Conservation (phyloP, 768 basidiomycete species). For the Rhodotorula babjevae region DNA sequence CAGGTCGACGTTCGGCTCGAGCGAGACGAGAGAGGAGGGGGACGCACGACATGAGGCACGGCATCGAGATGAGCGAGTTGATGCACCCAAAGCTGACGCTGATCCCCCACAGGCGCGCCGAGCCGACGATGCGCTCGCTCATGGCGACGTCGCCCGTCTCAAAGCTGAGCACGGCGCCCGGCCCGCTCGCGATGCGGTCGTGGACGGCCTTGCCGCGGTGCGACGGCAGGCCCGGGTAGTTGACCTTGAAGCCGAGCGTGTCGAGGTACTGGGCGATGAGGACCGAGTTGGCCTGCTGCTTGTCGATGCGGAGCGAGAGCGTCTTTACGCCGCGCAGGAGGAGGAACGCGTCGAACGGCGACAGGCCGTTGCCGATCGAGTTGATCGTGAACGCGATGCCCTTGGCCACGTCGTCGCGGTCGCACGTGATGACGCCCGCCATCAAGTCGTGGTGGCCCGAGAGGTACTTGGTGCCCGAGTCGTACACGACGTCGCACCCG, state of each 20-base stretch:
- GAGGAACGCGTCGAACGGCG: conserved; percentile 94
- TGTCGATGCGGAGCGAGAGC: conserved; percentile 89
- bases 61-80: conserved; percentile 97
- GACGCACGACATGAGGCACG: conserved; percentile 97
- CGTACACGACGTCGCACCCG: conserved; percentile 94
- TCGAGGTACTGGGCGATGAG: conserved; percentile 81
- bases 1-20: no score
- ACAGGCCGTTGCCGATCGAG: conserved; percentile 84
- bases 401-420: conserved; percentile 85
- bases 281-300: conserved; percentile 77
- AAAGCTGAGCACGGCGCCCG: conserved; percentile 90
- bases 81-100: conserved; percentile 97
- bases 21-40: no score
- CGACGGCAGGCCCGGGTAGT: conserved; percentile 80
- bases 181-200: conserved; percentile 79
- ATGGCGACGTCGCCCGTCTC: conserved; percentile 84
- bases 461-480: conserved; percentile 95
- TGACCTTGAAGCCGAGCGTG: conserved; percentile 76
- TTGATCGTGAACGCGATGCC: conserved; percentile 88
- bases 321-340: conserved; percentile 94
- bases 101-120: conserved; percentile 91
- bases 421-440: conserved; percentile 92
- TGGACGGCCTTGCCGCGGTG: conserved; percentile 87
- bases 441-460: conserved; percentile 98
- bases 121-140: conserved; percentile 87